Evolutionary conservation across 2,329 filamentous ascomycete species (phyloP).

Genomic region (Biscogniauxia sp.): DNA sequence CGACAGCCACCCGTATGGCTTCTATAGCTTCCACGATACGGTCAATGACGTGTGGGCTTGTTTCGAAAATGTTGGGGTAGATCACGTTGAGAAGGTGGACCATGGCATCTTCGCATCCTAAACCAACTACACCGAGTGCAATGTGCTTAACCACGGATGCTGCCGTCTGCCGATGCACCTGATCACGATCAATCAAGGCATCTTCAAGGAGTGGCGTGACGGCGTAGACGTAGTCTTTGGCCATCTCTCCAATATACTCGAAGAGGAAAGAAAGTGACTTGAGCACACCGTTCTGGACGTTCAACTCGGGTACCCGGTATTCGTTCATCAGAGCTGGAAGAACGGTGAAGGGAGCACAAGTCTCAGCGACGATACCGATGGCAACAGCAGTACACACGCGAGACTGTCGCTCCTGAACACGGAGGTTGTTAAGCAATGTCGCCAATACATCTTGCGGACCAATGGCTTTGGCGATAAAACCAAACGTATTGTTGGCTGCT

Average conservation of each 20-base stretch:
- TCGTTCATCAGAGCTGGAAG: conserved; percentile 99
- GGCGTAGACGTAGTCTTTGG: conserved; percentile 98
- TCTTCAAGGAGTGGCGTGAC: conserved; percentile 95
- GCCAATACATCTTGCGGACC: conserved; percentile 96
- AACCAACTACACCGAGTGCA: conserved; percentile 91
- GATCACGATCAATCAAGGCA: conserved; percentile 94
- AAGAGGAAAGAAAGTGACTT: conserved; percentile 97
- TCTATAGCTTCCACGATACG: conserved; percentile 97
- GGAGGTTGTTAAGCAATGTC: conserved; percentile 91
- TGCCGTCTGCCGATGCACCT: conserved; percentile 95
- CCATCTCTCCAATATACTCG: conserved; percentile 99
- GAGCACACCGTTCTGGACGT: conserved; percentile 97
- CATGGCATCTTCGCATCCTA: conserved; percentile 98
- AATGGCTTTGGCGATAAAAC: conserved; percentile 98
- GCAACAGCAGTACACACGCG: conserved; percentile 98
- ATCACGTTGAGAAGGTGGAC: conserved; percentile 93
- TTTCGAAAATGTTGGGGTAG: conserved; percentile 97
- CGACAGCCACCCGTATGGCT: conserved; percentile 89
- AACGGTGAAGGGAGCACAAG: conserved; percentile 96
- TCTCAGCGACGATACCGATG: conserved; percentile 97
- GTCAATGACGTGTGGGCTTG: conserved; percentile 96
- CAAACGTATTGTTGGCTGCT: conserved; percentile 98
- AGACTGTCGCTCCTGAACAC: conserved; percentile 95
- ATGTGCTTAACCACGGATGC: conserved; percentile 98
- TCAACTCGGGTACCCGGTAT: conserved; percentile 95